Conservation (phyloP, 441 rosid species). For the Metrosideros polymorpha region DNA sequence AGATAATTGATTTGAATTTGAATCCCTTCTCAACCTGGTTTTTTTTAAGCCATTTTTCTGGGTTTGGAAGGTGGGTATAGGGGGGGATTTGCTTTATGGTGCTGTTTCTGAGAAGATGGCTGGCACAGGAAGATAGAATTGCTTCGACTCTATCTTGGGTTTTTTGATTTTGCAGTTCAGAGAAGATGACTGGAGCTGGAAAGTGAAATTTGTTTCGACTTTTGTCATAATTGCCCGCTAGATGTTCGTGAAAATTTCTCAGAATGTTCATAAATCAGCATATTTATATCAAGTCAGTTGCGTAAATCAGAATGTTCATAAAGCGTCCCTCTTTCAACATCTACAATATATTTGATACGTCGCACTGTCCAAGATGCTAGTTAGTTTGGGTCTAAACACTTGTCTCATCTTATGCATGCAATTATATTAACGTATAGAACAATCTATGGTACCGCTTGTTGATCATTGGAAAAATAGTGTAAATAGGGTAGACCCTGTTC, state of each 20-base stretch:
- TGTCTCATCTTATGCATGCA: neutral
- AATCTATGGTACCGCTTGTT: neutral
- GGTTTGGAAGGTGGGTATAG: neutral
- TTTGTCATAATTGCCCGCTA: neutral
- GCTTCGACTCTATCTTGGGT: neutral
- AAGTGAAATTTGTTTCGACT: neutral
- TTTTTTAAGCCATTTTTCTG: neutral
- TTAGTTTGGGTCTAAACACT: neutral
- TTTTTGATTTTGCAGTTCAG: neutral
- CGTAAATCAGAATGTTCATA: neutral
- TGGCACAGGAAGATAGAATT: neutral
- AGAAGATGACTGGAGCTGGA: neutral
- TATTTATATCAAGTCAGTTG: neutral
- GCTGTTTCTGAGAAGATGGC: neutral
- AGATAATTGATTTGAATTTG: no score
- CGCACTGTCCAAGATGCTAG: neutral
- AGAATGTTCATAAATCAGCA: neutral
- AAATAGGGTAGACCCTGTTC: no score
- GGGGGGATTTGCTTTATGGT: no score
- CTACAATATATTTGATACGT: neutral
- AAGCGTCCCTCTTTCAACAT: neutral
- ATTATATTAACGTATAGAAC: no score
- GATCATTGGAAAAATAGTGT: no score
- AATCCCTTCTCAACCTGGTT: neutral
- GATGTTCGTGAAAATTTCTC: neutral